Evolutionary conservation across 2,329 filamentous ascomycete species (phyloP).

Genomic region (Dothistroma septosporum): DNA sequence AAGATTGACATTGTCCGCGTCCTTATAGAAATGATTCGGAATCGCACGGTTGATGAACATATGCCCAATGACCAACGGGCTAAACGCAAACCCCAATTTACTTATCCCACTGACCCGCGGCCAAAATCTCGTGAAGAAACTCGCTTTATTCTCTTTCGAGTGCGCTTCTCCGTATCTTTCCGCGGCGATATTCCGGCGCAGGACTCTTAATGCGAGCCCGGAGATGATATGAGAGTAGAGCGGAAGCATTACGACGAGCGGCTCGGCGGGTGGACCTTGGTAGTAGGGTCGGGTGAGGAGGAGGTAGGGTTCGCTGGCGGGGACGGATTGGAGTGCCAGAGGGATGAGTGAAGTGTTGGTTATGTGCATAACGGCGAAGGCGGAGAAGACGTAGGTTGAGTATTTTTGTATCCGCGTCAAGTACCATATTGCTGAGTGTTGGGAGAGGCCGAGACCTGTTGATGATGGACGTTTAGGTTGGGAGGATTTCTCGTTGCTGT

Average conservation of each 20-base stretch:
- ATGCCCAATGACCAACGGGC: constrained; percentile 65
- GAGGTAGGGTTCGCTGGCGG: constrained; percentile 76
- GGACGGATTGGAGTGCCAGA: constrained; percentile 66
- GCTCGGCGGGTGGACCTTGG: constrained; percentile 76
- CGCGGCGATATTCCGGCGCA: constrained; percentile 68
- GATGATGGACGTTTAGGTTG: constrained; percentile 32
- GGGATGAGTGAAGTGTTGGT: constrained; percentile 79
- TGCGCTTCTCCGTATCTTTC: constrained; percentile 68
- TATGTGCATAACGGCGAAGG: constrained; percentile 73
- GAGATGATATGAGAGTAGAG: constrained; percentile 71
- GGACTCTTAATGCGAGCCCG: constrained; percentile 70
- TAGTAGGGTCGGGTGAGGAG: constrained; percentile 90
- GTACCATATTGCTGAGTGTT: constrained; percentile 72
- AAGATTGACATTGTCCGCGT: constrained; percentile 79
- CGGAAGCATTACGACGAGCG: constrained; percentile 71
- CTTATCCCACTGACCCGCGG: constrained; percentile 67
- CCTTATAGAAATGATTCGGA: constrained; percentile 68
- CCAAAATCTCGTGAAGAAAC: constrained; percentile 51
- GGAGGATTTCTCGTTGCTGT: constrained; percentile 10
- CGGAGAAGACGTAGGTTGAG: constrained; percentile 76
- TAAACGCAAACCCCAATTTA: constrained; percentile 66
- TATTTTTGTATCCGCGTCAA: constrained; percentile 77
- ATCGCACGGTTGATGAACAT: constrained; percentile 70
- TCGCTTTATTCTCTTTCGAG: constrained; percentile 42
- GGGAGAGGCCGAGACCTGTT: constrained; percentile 54